Conservation (phyloP, 805 yeast species). For the Lipomyces yamanashiensis region DNA sequence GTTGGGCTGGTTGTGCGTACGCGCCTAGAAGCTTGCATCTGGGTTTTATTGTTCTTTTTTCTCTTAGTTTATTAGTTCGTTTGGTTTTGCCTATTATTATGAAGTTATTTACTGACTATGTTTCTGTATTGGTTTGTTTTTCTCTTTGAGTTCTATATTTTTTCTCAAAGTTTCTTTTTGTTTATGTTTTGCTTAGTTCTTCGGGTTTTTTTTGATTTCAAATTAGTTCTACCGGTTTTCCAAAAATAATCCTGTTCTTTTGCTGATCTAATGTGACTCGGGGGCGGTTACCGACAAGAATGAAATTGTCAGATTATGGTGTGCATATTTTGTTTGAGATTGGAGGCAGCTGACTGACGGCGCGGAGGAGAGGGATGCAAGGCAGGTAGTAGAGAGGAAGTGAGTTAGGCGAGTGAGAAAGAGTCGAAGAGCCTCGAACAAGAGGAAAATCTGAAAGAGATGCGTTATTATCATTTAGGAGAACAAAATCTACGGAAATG, state of each 20-base stretch:
- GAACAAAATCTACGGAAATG: constrained; percentile 6
- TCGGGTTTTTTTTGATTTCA: not conserved
- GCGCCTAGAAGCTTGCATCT: constrained; percentile 1
- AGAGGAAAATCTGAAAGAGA: not conserved
- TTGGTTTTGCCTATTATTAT: not conserved
- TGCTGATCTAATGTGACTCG: not conserved
- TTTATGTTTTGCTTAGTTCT: not conserved
- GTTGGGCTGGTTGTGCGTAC: not conserved
- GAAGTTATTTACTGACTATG: not conserved
- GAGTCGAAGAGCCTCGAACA: constrained; percentile 8
- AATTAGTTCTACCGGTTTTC: constrained; percentile 5
- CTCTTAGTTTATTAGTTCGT: not conserved
- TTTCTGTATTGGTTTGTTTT: not conserved
- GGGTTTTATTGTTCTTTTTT: constrained; percentile 1
- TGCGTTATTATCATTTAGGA: constrained; percentile 2
- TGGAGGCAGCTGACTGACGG: not conserved
- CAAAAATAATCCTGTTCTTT: constrained; percentile 6
- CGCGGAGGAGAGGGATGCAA: not conserved
- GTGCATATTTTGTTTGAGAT: not conserved
- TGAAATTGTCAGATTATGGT: not conserved
- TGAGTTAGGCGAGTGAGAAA: constrained; percentile 8
- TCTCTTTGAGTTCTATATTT: not conserved
- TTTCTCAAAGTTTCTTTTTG: constrained; percentile 6
- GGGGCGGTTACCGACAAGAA: not conserved
- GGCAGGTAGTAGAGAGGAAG: constrained; percentile 7